These are phyloP conservation scores for Pseudocercospora fijiensis DNA, from an alignment of 2,329 filamentous ascomycete species.

Conservation along the genomic window DNA sequence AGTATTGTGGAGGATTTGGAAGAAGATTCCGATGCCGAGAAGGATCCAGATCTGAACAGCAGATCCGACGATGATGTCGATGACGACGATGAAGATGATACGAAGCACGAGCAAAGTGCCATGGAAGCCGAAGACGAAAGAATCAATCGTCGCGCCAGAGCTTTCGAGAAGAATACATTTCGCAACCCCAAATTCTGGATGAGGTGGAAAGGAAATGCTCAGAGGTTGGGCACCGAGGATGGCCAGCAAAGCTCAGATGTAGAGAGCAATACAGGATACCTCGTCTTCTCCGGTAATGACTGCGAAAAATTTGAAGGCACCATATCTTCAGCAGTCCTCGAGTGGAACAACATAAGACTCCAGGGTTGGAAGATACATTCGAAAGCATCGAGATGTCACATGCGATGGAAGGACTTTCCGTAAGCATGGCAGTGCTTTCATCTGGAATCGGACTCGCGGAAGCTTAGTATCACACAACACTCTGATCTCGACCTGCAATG, in stretches of 20 bases:
- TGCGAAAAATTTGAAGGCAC: conserved; percentile 25
- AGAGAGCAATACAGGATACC: conserved; percentile 17
- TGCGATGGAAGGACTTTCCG: neutral
- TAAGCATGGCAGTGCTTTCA: neutral
- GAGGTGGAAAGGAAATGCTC: conserved; percentile 17
- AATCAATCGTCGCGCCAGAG: conserved; percentile 12
- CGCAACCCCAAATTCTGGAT: conserved; percentile 26
- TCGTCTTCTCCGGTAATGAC: conserved; percentile 24
- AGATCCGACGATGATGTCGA: neutral
- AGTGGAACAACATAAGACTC: conserved; percentile 22
- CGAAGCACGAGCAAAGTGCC: neutral
- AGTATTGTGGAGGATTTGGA: conserved; percentile 7
- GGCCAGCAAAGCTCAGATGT: neutral
- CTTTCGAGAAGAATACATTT: conserved; percentile 24
- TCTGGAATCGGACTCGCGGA: neutral
- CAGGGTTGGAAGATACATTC: conserved; percentile 20
- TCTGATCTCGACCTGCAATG: neutral
- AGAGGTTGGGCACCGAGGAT: neutral
- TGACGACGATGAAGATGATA: neutral
- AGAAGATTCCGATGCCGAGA: neutral
- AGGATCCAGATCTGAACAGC: neutral
- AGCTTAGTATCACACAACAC: neutral
- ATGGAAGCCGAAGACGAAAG: conserved; percentile 17
- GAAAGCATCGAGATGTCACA: conserved; percentile 9
- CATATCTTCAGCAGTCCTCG: conserved; percentile 15